Percentiles rank a stretch among this genome's conserved stretches.
Conservation (phyloP, 306 rosid genomes). For the Carpinus fangiana region DNA sequence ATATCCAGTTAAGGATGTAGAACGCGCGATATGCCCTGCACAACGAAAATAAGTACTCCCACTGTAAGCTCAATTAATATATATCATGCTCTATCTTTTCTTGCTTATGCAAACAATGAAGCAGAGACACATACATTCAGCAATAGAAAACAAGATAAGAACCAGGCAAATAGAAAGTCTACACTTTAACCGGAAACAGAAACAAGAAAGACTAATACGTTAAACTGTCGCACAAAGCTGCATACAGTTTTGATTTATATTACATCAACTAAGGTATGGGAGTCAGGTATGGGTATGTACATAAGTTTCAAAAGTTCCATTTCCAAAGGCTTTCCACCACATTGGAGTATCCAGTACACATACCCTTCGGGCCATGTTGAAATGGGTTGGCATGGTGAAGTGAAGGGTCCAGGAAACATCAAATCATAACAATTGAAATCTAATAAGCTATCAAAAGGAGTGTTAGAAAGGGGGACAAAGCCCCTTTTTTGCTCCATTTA, state of each 20-base stretch:
- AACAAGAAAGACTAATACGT: background rate
- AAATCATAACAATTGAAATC: background rate
- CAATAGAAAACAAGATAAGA: slow-evolving; percentile 14
- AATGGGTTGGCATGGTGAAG: background rate
- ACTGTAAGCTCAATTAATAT: slow-evolving; percentile 14
- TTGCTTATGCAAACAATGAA: background rate
- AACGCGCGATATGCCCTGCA: slow-evolving; percentile 93
- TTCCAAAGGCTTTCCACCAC: background rate
- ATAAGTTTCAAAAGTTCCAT: background rate
- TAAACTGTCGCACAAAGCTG: background rate
- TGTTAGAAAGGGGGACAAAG: background rate
- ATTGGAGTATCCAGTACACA: background rate
- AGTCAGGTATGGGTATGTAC: background rate
- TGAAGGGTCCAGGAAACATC: background rate
- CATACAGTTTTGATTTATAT: background rate
- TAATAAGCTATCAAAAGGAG: background rate
- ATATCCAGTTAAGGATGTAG: slow-evolving; percentile 96
- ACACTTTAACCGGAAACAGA: background rate
- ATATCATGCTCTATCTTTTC: background rate
- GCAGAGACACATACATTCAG: background rate
- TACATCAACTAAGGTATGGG: background rate
- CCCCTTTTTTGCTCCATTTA: no score
- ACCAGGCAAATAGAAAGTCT: background rate
- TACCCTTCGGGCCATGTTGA: background rate
- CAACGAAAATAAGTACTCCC: slow-evolving; percentile 20